Percentiles rank a stretch among this genome's conserved stretches.
These are phyloP conservation scores for Serendipita sp. DNA, from an alignment of 768 basidiomycete genomes.

Conservation along the genomic window DNA sequence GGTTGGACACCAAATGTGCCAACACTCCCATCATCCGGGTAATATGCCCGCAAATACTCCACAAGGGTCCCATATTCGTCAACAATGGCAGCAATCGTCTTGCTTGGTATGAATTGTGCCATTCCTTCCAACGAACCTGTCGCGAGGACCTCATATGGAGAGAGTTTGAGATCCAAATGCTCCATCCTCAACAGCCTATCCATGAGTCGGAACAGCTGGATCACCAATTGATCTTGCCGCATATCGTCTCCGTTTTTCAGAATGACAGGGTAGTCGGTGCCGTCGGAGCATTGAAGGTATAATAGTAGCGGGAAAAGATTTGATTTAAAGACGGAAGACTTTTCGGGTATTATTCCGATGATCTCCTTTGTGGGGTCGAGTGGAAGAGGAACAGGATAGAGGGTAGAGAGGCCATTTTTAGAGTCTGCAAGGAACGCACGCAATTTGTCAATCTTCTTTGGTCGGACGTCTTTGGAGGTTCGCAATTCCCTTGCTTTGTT, in stretches of 20 bases:
- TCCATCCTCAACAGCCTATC: conserved; percentile 84
- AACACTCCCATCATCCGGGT: conserved; percentile 89
- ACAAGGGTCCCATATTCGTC: conserved; percentile 80
- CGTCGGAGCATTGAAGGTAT: conserved; percentile 74
- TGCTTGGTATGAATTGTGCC: conserved; percentile 91
- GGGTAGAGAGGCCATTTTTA: conserved; percentile 66
- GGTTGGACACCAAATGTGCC: conserved; percentile 94
- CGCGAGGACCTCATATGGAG: conserved; percentile 83
- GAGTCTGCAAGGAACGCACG: conserved; percentile 70
- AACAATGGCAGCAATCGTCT: conserved; percentile 87
- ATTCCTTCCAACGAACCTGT: conserved; percentile 87
- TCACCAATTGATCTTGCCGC: conserved; percentile 94
- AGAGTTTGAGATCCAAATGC: conserved; percentile 83
- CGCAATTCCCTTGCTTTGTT: conserved; percentile 77
- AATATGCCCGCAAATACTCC: conserved; percentile 69
- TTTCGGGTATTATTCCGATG: conserved; percentile 77
- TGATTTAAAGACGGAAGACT: conserved; percentile 93
- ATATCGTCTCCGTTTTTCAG: conserved; percentile 99
- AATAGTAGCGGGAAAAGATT: conserved; percentile 85
- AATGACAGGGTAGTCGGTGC: conserved; percentile 81
- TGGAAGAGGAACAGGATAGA: conserved; percentile 70
- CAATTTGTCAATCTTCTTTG: conserved; percentile 95
- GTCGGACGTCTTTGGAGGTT: conserved; percentile 78
- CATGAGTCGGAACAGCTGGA: conserved; percentile 98
- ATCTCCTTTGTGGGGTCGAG: conserved; percentile 76